A percentile compares a stretch with the other conserved stretches of the same genome.
Conservation (phyloP, 129 eudicot species). For the Pittosporum tobira region DNA sequence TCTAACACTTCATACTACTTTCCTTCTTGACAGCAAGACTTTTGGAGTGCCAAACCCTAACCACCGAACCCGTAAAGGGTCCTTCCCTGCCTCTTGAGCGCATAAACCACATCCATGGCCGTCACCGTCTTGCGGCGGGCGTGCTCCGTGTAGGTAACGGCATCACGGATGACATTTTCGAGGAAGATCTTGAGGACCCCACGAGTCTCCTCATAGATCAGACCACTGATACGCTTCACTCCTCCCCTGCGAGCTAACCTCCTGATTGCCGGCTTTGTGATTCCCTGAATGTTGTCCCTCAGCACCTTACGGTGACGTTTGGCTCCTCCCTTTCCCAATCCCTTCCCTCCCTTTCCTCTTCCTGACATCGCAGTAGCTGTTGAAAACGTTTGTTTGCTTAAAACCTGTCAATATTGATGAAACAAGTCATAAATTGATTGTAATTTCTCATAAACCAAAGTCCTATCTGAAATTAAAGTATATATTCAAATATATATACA, state of each 20-base stretch:
- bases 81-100: conserved; percentile 6
- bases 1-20: too few relatives aligned
- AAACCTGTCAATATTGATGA: background rate
- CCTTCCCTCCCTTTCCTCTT: background rate
- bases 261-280: too few relatives aligned
- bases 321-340: background rate
- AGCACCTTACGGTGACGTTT: too few relatives aligned
- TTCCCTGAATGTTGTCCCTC: too few relatives aligned
- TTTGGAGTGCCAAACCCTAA: background rate
- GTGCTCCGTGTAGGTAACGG: conserved; percentile 5
- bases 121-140: conserved; percentile 4
- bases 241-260: too few relatives aligned
- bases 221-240: background rate
- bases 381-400: background rate
- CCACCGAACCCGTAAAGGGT: conserved; percentile 7
- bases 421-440: background rate
- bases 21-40: conserved; percentile 9
- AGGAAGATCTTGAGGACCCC: conserved; percentile 8
- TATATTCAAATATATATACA: too few relatives aligned
- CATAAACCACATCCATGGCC: background rate
- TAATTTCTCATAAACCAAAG: too few relatives aligned
- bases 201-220: conserved; percentile 5
- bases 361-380: background rate
- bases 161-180: conserved; percentile 6
- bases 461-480: too few relatives aligned